Conservation (phyloP, 2,329 filamentous ascomycete species). For the Aureobasidium melanogenum region DNA sequence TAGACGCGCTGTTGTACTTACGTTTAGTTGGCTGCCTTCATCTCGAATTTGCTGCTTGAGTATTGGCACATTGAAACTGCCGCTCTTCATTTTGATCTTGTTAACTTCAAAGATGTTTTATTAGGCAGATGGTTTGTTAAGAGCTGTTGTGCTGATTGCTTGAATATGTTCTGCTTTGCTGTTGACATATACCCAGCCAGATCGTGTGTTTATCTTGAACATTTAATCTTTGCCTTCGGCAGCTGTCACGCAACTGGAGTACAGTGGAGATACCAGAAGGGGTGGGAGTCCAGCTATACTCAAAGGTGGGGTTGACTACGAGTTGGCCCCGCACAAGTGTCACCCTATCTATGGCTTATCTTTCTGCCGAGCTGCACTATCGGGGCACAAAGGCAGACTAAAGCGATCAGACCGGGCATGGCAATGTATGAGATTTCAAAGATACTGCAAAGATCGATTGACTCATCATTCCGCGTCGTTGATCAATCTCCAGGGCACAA, state of each 20-base stretch:
- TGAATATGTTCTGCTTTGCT: too few species aligned
- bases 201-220: too few species aligned
- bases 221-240: too few species aligned
- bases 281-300: too few species aligned
- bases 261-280: not conserved
- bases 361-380: not conserved
- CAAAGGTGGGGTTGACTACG: not conserved
- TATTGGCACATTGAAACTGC: not conserved
- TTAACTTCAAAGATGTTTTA: not conserved
- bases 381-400: too few species aligned
- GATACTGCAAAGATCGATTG: not conserved
- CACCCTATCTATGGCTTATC: not conserved
- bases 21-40: not conserved
- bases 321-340: not conserved
- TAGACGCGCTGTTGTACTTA: not conserved
- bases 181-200: too few species aligned
- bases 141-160: not conserved
- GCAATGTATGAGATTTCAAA: too few species aligned
- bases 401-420: too few species aligned
- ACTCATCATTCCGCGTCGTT: slow-evolving; percentile 13
- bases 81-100: not conserved
- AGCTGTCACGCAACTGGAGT: too few species aligned
- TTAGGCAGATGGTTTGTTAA: too few species aligned
- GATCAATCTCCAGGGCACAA: slow-evolving; percentile 32
- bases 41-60: not conserved